Percentiles rank a stretch among this genome's conserved stretches.
phyloP scores from a whole-genome alignment of 208 protist species.

The Acanthamoeba sp. region DNA sequence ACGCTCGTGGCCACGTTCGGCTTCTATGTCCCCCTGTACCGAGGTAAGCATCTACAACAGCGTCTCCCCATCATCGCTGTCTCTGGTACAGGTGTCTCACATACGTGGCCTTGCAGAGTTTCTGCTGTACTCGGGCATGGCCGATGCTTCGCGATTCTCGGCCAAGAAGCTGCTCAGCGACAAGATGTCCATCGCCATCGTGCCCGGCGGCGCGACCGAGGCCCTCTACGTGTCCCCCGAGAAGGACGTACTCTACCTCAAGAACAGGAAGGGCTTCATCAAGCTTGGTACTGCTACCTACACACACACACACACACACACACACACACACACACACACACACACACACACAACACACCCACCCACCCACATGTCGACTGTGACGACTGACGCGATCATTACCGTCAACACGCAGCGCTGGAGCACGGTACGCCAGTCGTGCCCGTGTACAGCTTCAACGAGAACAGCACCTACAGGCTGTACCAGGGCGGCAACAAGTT shows the following conservation, averaged over 20 bases:
- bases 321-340: not conserved
- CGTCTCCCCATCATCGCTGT: not conserved
- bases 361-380: no score
- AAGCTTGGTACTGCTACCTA: not conserved
- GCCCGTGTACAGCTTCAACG: conserved; percentile 69
- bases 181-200: conserved; percentile 55
- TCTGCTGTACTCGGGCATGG: conserved; percentile 60
- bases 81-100: not conserved
- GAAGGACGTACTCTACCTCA: conserved; percentile 61
- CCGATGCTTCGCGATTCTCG: conserved; percentile 34
- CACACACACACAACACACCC: no score
- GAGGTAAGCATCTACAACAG: no score
- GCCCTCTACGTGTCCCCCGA: conserved; percentile 59
- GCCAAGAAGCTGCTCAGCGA: conserved; percentile 56
- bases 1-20: conserved; percentile 39
- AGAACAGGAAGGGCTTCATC: conserved; percentile 68
- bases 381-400: no score
- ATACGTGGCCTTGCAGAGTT: not conserved
- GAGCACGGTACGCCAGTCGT: conserved; percentile 47
- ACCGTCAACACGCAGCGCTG: not conserved
- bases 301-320: no score
- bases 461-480: conserved; percentile 67
- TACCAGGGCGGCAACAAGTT: conserved; percentile 59
- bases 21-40: conserved; percentile 65
- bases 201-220: conserved; percentile 63